phyloP scores from a whole-genome alignment of 495 filamentous ascomycete genomes.

The Talaromyces proteolyticus region DNA sequence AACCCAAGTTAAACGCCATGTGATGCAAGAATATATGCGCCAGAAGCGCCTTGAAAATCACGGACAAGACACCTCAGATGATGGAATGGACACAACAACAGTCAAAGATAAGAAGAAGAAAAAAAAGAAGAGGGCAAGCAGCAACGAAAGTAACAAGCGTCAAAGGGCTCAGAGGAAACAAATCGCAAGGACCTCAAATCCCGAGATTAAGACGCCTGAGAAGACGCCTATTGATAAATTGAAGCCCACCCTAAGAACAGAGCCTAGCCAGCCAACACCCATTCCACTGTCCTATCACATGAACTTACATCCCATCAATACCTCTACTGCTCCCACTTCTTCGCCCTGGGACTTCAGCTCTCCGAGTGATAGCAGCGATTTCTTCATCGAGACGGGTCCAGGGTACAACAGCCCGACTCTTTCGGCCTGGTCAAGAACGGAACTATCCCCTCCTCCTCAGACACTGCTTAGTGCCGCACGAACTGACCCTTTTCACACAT shows the following conservation, averaged over 20 bases:
- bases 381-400: neutral
- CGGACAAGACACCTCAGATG: constrained; percentile 1
- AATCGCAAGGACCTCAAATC: neutral
- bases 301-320: no score
- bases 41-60: constrained; percentile 26
- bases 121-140: constrained; percentile 9
- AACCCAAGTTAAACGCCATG: constrained; percentile 40
- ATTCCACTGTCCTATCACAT: no score
- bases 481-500: constrained; percentile 30
- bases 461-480: constrained; percentile 29
- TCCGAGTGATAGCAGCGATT: neutral
- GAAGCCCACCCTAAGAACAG: neutral
- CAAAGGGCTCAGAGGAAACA: neutral
- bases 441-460: constrained; percentile 22
- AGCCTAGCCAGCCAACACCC: no score
- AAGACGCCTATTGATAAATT: neutral
- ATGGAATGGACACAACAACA: no score
- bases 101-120: constrained; percentile 4
- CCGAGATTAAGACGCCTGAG: neutral
- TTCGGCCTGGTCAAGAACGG: neutral
- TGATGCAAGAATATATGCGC: constrained; percentile 42
- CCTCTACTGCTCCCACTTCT: neutral
- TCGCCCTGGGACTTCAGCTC: neutral
- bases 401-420: neutral
- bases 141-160: neutral